These are phyloP conservation scores for Talaromyces sp. DNA, from an alignment of 2,329 filamentous ascomycete species.

Conservation along the genomic window DNA sequence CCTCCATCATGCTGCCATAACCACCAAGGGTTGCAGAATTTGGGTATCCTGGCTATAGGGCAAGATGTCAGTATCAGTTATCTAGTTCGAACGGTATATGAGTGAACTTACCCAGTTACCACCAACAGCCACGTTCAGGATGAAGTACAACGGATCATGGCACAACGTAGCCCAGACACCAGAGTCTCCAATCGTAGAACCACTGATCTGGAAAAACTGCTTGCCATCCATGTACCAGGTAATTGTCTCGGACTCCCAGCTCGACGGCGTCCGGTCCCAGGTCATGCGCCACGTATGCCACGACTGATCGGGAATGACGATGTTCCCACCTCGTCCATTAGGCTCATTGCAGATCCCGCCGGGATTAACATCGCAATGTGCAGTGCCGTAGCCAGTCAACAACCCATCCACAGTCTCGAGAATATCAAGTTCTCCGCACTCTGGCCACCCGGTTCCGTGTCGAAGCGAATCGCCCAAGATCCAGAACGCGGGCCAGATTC, in stretches of 20 bases:
- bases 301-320: slow-evolving; percentile 15
- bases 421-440: slow-evolving; percentile 15
- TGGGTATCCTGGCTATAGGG: slow-evolving; percentile 12
- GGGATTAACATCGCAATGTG: slow-evolving; percentile 15
- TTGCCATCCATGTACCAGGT: slow-evolving; percentile 18
- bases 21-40: slow-evolving; percentile 12
- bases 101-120: slow-evolving; percentile 12
- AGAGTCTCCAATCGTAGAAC: slow-evolving; percentile 8
- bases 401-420: slow-evolving; percentile 15
- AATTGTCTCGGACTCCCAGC: slow-evolving; percentile 16
- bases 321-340: slow-evolving; percentile 4
- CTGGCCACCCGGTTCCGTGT: slow-evolving; percentile 12
- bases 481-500: slow-evolving; percentile 17
- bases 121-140: slow-evolving; percentile 17
- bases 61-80: background rate
- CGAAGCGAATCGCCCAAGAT: slow-evolving; percentile 12
- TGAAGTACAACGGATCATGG: slow-evolving; percentile 17
- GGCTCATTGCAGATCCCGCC: slow-evolving; percentile 17
- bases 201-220: slow-evolving; percentile 14
- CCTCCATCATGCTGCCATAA: slow-evolving; percentile 17
- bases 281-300: slow-evolving; percentile 18
- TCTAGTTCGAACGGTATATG: background rate
- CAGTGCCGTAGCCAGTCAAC: slow-evolving; percentile 16
- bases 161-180: slow-evolving; percentile 13
- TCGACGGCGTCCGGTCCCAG: slow-evolving; percentile 14